Evolutionary conservation across 2,329 filamentous ascomycete species (phyloP), one percentile per base, ranked within the genome.

Genomic region (Arthrobotrys musiformis): DNA sequence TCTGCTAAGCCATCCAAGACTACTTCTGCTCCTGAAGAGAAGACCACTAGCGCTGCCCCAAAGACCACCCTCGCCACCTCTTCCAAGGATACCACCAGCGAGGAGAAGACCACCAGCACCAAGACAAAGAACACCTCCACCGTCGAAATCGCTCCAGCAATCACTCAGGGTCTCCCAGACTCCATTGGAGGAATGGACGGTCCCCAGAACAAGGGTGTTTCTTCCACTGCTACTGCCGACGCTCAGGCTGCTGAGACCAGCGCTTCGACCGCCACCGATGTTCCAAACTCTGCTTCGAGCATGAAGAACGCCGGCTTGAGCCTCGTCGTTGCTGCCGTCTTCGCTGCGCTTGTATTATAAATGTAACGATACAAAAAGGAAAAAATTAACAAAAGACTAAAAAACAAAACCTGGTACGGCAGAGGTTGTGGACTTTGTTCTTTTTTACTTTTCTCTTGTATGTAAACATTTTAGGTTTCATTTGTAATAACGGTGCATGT

Each of bases 401-500:
- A 19, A 26, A n/a, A n/a, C n/a, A n/a, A 54, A 40, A 7, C 4
- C 6, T 26, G 17, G 35, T 26, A 54, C 19, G 40, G 22, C 42
- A 58, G 60, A 17, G 44, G 15, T n/a, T 50, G 19, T 22, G 54
- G 19, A n/a, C n/a, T n/a, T n/a, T n/a, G 26, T 60, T 50, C 35
- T 28, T 42, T 42, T 42, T 42, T n/a, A n/a, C n/a, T 35, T 54
- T 52, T 52, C 19, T 62, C 42, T 26, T 50, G 52, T 68, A 54
- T 58, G 33, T 56, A 58, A 58, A 58, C n/a, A n/a, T n/a, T 40
- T 30, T 58, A 58, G 54, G 11, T 68, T 76, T 60, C 44, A 40
- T 70, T 76, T 76, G 72, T 70, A 76, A 70, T 70, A 63, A 63
- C 33, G 33, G 82, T 82, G 70, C 81, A 58, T 58, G 54, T 58